These are phyloP conservation scores for Bjerkandera adusta DNA, from an alignment of 1,284 basidiomycete genomes.

Conservation along the genomic window DNA sequence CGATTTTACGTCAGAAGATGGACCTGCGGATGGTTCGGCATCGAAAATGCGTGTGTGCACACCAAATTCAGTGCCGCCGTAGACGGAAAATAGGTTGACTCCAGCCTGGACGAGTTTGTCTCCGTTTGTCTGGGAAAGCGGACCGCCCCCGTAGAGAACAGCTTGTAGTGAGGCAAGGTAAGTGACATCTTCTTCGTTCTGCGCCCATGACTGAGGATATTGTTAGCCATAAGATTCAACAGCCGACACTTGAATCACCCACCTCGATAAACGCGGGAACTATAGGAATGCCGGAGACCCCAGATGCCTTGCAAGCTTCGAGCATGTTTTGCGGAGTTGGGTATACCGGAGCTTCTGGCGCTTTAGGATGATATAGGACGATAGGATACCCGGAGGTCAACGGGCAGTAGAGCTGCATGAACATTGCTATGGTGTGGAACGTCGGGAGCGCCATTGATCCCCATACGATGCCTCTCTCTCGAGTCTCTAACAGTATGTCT, in stretches of 20 bases:
- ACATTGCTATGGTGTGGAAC: constrained; percentile 21
- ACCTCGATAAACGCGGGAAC: constrained; percentile 24
- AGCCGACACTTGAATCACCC: background rate
- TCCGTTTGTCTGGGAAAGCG: constrained; percentile 26
- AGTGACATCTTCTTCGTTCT: constrained; percentile 8
- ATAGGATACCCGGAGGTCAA: constrained; percentile 11
- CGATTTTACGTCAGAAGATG: background rate
- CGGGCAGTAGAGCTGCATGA: constrained; percentile 15
- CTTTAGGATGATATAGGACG: constrained; percentile 16
- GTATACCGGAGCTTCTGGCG: constrained; percentile 14
- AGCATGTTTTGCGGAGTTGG: constrained; percentile 20
- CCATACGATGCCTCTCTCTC: constrained; percentile 13
- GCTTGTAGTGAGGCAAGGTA: constrained; percentile 14
- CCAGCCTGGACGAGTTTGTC: constrained; percentile 25
- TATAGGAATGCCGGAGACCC: constrained; percentile 9
- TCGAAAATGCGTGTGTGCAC: constrained; percentile 14
- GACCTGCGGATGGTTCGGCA: background rate
- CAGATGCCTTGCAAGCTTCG: constrained; percentile 8
- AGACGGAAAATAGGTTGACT: constrained; percentile 23
- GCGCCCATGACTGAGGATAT: constrained; percentile 18
- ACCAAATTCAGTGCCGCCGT: constrained; percentile 21
- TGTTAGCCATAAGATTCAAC: background rate
- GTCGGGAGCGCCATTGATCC: constrained; percentile 16
- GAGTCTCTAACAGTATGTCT: background rate
- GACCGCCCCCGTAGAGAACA: too few species aligned